phyloP scores from a whole-genome alignment of 768 basidiomycete species.

The Lactarius hatsudake region DNA sequence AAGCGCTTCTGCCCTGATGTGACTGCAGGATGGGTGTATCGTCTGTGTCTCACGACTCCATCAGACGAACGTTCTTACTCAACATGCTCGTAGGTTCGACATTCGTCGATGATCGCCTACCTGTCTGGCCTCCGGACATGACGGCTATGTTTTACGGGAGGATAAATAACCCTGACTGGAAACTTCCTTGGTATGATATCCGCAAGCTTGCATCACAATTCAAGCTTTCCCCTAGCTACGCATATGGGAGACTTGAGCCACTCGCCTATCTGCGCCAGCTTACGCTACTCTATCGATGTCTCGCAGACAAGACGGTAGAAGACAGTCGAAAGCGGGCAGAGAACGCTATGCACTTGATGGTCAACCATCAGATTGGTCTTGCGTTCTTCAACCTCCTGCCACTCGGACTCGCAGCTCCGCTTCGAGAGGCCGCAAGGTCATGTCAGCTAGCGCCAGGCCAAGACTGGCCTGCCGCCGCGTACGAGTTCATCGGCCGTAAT shows the following conservation, averaged over 20 bases:
- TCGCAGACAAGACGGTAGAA: conserved; percentile 51
- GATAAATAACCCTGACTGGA: conserved; percentile 66
- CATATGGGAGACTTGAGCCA: conserved; percentile 62
- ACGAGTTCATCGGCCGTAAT: conserved; percentile 65
- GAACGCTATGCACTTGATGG: conserved; percentile 55
- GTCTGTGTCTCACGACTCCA: conserved; percentile 22
- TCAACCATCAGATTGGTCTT: conserved; percentile 45
- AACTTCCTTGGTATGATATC: conserved; percentile 43
- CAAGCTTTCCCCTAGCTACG: conserved; percentile 51
- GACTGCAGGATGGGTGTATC: conserved; percentile 50
- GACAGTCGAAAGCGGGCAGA: conserved; percentile 66
- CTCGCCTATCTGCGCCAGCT: conserved; percentile 52
- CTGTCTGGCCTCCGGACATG: conserved; percentile 77
- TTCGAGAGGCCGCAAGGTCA: conserved; percentile 80
- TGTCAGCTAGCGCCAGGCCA: conserved; percentile 77
- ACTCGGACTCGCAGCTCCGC: conserved; percentile 69
- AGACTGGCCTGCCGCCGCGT: conserved; percentile 69
- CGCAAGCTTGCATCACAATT: conserved; percentile 46
- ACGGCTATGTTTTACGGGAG: conserved; percentile 58
- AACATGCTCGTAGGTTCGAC: conserved; percentile 31
- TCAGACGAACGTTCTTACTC: conserved; percentile 15
- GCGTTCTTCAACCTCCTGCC: conserved; percentile 57
- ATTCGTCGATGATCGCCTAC: conserved; percentile 65
- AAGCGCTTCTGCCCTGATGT: conserved; percentile 70
- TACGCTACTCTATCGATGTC: conserved; percentile 52